Conservation (phyloP, 1,139 yeast species). For the Arxiozyma slooffiae region DNA sequence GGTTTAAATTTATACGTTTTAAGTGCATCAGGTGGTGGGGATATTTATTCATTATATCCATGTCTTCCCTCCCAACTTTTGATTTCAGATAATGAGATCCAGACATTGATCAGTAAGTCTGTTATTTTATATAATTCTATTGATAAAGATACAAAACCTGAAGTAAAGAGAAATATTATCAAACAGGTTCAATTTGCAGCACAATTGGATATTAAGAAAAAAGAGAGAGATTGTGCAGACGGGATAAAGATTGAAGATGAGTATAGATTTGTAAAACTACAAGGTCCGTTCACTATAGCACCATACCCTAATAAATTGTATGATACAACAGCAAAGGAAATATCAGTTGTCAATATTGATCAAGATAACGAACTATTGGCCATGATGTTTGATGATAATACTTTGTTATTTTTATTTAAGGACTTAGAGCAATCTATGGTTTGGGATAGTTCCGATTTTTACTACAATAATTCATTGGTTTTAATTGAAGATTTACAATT, state of each 20-base stretch:
- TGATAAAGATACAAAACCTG: constrained; percentile 11
- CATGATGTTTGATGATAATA: constrained; percentile 20
- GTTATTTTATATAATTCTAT: constrained; percentile 27
- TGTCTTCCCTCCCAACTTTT: constrained; percentile 40
- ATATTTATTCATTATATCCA: constrained; percentile 47
- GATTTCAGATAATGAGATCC: constrained; percentile 31
- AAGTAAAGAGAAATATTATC: constrained; percentile 19
- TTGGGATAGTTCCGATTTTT: constrained; percentile 18
- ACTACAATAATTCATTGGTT: constrained; percentile 18
- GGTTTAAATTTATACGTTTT: constrained; percentile 41
- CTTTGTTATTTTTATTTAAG: constrained; percentile 20
- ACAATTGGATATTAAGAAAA: constrained; percentile 13
- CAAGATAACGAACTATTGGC: constrained; percentile 16
- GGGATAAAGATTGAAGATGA: constrained; percentile 11
- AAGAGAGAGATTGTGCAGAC: background rate
- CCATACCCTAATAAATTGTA: constrained; percentile 46
- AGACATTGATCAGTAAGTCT: constrained; percentile 37
- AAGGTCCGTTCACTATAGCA: constrained; percentile 44
- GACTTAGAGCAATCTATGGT: constrained; percentile 26
- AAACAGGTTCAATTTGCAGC: constrained; percentile 29
- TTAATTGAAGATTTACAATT: constrained; percentile 15
- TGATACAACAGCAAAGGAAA: constrained; percentile 34
- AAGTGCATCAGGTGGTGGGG: constrained; percentile 39
- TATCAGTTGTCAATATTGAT: constrained; percentile 28
- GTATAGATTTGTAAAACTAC: constrained; percentile 24